Conservation (phyloP, 2,329 filamentous ascomycete genomes). For the Ciborinia camelliae region DNA sequence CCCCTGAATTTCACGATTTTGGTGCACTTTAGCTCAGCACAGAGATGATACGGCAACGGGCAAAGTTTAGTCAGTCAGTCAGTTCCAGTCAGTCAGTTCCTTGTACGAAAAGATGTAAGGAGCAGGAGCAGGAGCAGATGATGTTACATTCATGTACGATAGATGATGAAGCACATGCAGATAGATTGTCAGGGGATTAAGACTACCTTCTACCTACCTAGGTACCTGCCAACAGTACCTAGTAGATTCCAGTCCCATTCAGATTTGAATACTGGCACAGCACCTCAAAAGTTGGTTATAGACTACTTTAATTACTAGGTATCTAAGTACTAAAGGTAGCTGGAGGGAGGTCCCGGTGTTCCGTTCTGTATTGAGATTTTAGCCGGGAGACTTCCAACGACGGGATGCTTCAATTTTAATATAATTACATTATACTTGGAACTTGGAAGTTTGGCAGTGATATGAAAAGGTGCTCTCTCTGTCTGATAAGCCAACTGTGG, state of each 20-base stretch:
- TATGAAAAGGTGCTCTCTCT: neutral
- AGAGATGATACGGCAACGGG: constrained; percentile 1
- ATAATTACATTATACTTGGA: too few relatives aligned
- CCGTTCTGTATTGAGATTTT: neutral
- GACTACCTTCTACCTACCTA: too few relatives aligned
- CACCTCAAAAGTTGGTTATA: neutral
- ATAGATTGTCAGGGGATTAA: too few relatives aligned
- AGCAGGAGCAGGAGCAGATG: neutral
- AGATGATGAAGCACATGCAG: neutral
- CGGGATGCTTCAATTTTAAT: too few relatives aligned
- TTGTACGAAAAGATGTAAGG: neutral
- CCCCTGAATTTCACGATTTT: constrained; percentile 4
- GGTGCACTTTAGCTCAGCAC: neutral
- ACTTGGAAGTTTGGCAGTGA: too few relatives aligned
- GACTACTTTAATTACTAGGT: too few relatives aligned
- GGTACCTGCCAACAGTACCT: too few relatives aligned
- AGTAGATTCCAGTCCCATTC: too few relatives aligned
- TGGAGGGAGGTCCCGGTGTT: too few relatives aligned
- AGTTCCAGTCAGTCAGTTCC: too few relatives aligned
- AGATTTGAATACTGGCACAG: too few relatives aligned
- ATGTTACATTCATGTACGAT: neutral
- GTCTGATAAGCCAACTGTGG: neutral
- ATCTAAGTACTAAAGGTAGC: too few relatives aligned
- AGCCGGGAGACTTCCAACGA: neutral
- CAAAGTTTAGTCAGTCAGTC: neutral